phyloP scores from a whole-genome alignment of 2,329 filamentous ascomycete species.

The Alternaria arbusti region DNA sequence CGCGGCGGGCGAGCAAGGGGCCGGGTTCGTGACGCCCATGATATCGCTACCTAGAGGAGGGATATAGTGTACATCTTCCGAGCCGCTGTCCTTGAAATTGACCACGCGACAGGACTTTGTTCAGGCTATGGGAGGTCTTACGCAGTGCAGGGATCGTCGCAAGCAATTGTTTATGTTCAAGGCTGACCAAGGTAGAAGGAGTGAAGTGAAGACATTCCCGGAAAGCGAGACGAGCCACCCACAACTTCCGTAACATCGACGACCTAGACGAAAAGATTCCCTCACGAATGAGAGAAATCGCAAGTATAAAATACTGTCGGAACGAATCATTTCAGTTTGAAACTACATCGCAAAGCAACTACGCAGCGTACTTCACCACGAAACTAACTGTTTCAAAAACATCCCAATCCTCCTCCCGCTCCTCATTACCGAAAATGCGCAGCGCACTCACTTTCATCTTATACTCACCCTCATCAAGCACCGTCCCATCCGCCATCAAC shows the following conservation, averaged over 20 bases:
- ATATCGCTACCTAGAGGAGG: neutral
- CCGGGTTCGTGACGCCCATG: neutral
- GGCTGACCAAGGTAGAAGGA: neutral
- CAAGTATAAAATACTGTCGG: no score
- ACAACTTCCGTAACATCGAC: no score
- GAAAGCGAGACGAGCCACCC: no score
- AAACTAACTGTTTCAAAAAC: neutral
- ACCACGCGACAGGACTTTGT: neutral
- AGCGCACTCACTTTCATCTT: constrained; percentile 17
- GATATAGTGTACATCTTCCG: neutral
- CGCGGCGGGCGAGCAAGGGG: neutral
- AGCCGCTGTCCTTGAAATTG: neutral
- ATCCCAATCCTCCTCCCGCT: neutral
- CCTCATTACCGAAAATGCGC: constrained; percentile 8
- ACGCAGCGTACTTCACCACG: neutral
- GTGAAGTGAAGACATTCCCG: neutral
- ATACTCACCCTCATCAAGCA: constrained; percentile 21
- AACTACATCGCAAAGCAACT: neutral
- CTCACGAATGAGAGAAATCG: no score
- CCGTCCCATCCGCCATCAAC: constrained; percentile 17
- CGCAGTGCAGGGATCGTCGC: no score
- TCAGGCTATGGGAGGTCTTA: no score
- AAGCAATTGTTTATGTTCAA: neutral
- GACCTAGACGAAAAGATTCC: no score
- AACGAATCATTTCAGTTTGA: neutral